Evolutionary conservation across 192 early-diverging fungal species (phyloP).

Genomic region (Backusella sp.): DNA sequence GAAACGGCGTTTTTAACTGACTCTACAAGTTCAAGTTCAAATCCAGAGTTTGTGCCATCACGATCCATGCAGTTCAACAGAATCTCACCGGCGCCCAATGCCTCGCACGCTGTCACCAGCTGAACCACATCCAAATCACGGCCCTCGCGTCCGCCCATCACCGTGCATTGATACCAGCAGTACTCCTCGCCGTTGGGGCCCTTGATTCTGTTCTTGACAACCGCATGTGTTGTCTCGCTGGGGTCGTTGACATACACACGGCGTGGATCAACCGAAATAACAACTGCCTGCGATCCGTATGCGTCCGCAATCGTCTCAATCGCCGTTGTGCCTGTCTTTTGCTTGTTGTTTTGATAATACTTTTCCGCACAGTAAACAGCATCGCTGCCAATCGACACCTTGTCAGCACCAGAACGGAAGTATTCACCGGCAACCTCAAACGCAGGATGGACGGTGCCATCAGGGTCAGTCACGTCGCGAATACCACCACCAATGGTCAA

Average conservation of each 20-base stretch:
- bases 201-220: constrained; percentile 62
- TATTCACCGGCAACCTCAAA: constrained; percentile 99
- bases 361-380: constrained; percentile 97
- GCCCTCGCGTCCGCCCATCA: constrained; percentile 95
- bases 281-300: constrained; percentile 98
- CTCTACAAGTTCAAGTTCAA: constrained; percentile 82
- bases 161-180: constrained; percentile 99
- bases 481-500: constrained; percentile 99
- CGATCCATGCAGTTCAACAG: constrained; percentile 99
- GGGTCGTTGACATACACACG: constrained; percentile 87
- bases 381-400: constrained; percentile 98
- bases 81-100: constrained; percentile 95
- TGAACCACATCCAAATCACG: constrained; percentile 94
- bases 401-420: constrained; percentile 98
- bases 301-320: constrained; percentile 94
- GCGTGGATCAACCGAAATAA: constrained; percentile 96
- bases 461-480: constrained; percentile 86
- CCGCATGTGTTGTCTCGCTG: constrained; percentile 71
- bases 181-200: constrained; percentile 93
- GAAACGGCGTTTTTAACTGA: constrained; percentile 75
- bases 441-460: constrained; percentile 76
- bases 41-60: constrained; percentile 98
- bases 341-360: constrained; percentile 58
- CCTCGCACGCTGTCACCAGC: constrained; percentile 83
- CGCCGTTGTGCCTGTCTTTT: constrained; percentile 69